Percentiles rank a stretch among this genome's conserved stretches.
Conservation (phyloP, 768 basidiomycete species). For the Agrocybe pediades region DNA sequence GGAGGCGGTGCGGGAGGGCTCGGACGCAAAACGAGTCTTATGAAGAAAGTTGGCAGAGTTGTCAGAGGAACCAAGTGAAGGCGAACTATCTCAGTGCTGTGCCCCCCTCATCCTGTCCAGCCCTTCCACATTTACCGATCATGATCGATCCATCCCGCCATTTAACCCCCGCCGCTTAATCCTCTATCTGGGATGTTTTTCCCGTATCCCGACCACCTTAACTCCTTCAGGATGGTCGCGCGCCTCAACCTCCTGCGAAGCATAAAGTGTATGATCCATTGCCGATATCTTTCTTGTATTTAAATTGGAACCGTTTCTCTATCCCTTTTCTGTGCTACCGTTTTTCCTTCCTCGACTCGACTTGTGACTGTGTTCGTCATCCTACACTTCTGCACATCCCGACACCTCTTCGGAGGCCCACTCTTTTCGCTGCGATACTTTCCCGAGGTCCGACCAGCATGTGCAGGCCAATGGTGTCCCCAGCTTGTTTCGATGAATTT, state of each 20-base stretch:
- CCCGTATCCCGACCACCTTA: background rate
- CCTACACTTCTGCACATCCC: constrained; percentile 2
- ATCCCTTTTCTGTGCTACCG: constrained; percentile 1
- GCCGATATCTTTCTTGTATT: constrained; percentile 13
- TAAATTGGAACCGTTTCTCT: constrained; percentile 9
- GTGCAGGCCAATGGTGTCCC: too few species aligned
- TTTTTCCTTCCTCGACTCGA: constrained; percentile 6
- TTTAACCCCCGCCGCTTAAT: background rate
- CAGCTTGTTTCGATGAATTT: too few species aligned
- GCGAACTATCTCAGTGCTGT: too few species aligned
- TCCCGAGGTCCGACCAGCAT: too few species aligned
- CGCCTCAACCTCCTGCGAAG: background rate
- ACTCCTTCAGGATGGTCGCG: background rate
- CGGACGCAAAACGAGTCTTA: constrained; percentile 73
- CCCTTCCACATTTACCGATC: constrained; percentile 7
- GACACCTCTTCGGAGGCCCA: background rate
- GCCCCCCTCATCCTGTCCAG: too few species aligned
- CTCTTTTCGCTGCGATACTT: constrained; percentile 5
- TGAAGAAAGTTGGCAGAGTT: constrained; percentile 78
- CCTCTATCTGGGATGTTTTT: background rate
- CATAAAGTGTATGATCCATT: background rate
- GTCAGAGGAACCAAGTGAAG: constrained; percentile 59
- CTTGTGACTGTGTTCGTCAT: constrained; percentile 7
- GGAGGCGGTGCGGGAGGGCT: constrained; percentile 40
- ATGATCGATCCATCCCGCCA: constrained; percentile 7